A percentile compares a stretch with the other conserved stretches of the same genome.
Conservation (phyloP, 2,329 filamentous ascomycete species). For the Pestalotiopsis sp. region DNA sequence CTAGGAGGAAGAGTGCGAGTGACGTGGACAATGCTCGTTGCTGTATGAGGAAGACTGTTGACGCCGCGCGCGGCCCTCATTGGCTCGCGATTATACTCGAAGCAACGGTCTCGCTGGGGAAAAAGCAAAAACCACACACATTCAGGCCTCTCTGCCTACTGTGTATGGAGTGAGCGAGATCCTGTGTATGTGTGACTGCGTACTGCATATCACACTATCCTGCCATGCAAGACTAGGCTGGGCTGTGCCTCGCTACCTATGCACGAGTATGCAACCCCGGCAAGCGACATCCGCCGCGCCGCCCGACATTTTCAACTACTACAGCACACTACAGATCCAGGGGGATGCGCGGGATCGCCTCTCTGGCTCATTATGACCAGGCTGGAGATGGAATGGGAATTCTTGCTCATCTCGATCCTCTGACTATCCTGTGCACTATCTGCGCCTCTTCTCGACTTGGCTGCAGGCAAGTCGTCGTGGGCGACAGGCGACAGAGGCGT, state of each 20-base stretch:
- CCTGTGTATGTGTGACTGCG: no score
- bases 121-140: not conserved
- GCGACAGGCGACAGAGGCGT: not conserved
- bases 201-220: not conserved
- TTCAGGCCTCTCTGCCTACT: no score
- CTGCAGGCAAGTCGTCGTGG: no score
- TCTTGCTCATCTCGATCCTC: no score
- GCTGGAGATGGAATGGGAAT: no score
- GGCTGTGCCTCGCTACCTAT: not conserved
- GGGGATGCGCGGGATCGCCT: not conserved
- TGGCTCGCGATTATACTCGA: not conserved
- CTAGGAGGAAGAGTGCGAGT: not conserved
- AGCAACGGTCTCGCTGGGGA: not conserved
- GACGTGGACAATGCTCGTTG: constrained; percentile 7
- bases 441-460: no score
- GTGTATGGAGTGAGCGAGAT: no score
- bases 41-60: constrained; percentile 10
- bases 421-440: no score
- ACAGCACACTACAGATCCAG: not conserved
- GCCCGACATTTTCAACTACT: not conserved
- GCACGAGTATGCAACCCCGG: not conserved
- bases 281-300: not conserved
- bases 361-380: no score
- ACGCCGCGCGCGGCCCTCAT: not conserved
- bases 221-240: not conserved